Evolutionary conservation across 176 grass and related monocot species (phyloP).

Genomic region (Oryza rufipogon): DNA sequence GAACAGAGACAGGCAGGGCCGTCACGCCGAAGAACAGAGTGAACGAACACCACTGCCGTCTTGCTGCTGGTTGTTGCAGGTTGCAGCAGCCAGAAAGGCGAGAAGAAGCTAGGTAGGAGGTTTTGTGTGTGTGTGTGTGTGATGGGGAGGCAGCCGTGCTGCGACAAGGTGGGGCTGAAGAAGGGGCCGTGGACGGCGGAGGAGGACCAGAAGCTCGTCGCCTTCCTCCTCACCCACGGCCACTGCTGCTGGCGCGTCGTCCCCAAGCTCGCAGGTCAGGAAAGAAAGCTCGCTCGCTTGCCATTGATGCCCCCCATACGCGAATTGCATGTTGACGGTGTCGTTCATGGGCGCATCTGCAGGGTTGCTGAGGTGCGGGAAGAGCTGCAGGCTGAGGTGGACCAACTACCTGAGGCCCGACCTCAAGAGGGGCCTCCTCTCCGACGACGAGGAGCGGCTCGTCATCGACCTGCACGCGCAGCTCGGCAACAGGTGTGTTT

Average conservation of each 20-base stretch:
- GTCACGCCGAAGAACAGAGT: not conserved
- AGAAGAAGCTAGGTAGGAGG: not conserved
- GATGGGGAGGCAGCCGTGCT: constrained; percentile 96
- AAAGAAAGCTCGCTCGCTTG: not conserved
- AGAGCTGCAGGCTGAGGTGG: constrained; percentile 97
- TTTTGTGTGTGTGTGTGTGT: not conserved
- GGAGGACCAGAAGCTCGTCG: constrained; percentile 87
- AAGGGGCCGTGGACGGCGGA: constrained; percentile 90
- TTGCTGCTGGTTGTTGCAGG: not conserved
- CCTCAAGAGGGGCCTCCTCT: constrained; percentile 83
- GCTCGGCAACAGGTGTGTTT: constrained; percentile 80
- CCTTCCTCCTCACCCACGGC: constrained; percentile 77
- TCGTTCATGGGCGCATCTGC: not conserved
- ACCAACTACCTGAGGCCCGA: constrained; percentile 92
- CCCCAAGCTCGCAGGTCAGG: constrained; percentile 82
- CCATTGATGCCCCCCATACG: not conserved
- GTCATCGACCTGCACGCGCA: constrained; percentile 86
- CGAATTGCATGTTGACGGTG: not conserved
- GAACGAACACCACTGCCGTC: not conserved
- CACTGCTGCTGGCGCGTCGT: constrained; percentile 93
- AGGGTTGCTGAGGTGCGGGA: constrained; percentile 88
- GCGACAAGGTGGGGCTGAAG: constrained; percentile 83
- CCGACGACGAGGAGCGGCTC: constrained; percentile 69
- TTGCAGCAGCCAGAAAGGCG: not conserved
- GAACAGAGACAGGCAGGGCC: constrained; percentile 42